Evolutionary conservation across 1,284 basidiomycete genomes (phyloP), one percentile per base, ranked within the genome.

Genomic region (Fomitopsis pinicola): DNA sequence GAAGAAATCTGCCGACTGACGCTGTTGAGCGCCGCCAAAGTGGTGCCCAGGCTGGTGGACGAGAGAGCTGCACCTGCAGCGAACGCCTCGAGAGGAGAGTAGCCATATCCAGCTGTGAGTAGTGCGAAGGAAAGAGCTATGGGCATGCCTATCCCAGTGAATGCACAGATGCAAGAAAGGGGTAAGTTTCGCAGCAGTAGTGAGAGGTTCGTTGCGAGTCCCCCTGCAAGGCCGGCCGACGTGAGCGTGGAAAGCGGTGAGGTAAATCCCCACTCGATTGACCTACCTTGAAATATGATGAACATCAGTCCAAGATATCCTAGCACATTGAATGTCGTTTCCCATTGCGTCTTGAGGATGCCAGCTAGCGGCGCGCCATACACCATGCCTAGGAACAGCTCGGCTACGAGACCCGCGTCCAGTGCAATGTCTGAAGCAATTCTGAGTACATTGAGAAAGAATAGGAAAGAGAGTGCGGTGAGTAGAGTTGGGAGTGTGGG

Each of bases 251-350:
- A 50, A n/a, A 46, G 19, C 35, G 3, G 14, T 19, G 15, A n/a
- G 2, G 53, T 3, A 33, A 10, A 35, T 9, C 15, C n/a, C 22
- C 36, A 33, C 30, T 33, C 22, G n/a, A 30, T 26, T 59, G 60
- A 33, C 70, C 63, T 57, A 75, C 82, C 82, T 73, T 83, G 77
- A 61, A 83, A 81, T 3, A 85, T 79, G 50, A 85, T 73, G 6
- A 82, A 69, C n/a, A 84, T 71, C 15, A 85, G 70, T 1, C 83
- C 83, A 1, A 84, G 62, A 65, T 84, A 84, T 0, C 82, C 83
- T 7, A 84, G 50, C 0, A 72, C 70, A 6, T 78, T 74, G 58
- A 83, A 75, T 0, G 80, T 74, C 9, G 73, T 66, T 63, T 82
- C 71, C 76, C 79, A 80, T 7, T 70, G 67, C 0, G 60, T 10